Percentiles rank a stretch among this genome's conserved stretches.
Conservation (phyloP, 2,329 filamentous ascomycete species). For the Diaporthe destruens region DNA sequence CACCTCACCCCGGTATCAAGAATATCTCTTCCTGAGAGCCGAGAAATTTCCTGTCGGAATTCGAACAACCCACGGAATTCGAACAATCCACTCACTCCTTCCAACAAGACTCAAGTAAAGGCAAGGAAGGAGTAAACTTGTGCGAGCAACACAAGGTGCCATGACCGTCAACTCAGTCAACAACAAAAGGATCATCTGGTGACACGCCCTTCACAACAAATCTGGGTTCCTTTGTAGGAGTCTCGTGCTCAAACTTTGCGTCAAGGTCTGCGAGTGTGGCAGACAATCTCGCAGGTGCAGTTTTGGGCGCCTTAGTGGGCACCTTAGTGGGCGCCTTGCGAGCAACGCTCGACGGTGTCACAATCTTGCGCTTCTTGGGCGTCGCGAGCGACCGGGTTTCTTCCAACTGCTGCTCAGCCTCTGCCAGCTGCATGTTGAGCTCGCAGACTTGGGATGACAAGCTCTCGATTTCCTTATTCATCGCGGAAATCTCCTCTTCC, state of each 20-base stretch:
- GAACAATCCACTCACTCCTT: background rate
- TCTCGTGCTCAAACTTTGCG: background rate
- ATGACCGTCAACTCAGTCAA: background rate
- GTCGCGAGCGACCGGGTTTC: background rate
- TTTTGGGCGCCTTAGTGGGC: background rate
- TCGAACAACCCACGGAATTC: too few relatives aligned
- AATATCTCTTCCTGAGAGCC: rapidly evolving
- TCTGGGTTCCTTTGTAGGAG: background rate
- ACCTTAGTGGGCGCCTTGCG: background rate
- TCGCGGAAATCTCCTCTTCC: background rate
- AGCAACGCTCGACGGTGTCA: constrained; percentile 9
- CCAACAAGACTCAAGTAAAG: background rate
- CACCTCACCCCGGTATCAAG: too few relatives aligned
- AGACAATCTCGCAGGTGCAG: background rate
- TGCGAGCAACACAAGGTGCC: background rate
- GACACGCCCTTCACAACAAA: background rate
- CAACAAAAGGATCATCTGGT: constrained; percentile 2
- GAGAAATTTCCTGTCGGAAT: too few relatives aligned
- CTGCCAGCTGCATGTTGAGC: constrained; percentile 9
- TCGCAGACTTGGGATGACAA: background rate
- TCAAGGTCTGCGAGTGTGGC: too few relatives aligned
- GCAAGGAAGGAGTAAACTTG: background rate
- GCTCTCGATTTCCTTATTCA: background rate
- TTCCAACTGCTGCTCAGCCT: constrained; percentile 10
- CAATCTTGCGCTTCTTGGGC: constrained; percentile 12